phyloP scores from a whole-genome alignment of 768 basidiomycete genomes.

The Lactarius indigo region DNA sequence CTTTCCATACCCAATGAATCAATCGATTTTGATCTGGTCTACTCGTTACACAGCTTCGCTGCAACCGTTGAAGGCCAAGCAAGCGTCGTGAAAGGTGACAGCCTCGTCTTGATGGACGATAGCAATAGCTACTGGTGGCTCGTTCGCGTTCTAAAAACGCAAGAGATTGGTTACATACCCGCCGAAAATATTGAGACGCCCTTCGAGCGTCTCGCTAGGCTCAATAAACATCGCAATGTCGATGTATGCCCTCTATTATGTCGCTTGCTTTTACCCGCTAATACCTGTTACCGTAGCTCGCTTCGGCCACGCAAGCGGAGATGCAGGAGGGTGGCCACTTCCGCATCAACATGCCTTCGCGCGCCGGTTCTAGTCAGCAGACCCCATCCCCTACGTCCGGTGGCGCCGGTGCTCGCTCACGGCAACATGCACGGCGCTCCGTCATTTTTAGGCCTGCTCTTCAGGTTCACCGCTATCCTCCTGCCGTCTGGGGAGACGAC shows the following conservation, averaged over 20 bases:
- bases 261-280: conserved; percentile 1
- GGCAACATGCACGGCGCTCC: conserved; percentile 28
- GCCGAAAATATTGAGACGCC: conserved; percentile 99
- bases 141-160: conserved; percentile 95
- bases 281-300: conserved; percentile 46
- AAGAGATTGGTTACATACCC: conserved; percentile 98
- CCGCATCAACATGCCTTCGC: conserved; percentile 47
- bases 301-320: conserved; percentile 71
- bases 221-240: conserved; percentile 97
- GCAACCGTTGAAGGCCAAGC: conserved; percentile 99
- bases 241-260: conserved; percentile 57
- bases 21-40: conserved; percentile 91
- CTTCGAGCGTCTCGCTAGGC: conserved; percentile 88
- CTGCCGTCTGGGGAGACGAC: conserved; percentile 80
- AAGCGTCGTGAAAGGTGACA: conserved; percentile 97
- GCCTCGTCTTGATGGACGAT: conserved; percentile 94
- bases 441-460: conserved; percentile 74
- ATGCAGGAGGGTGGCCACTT: conserved; percentile 57
- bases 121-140: conserved; percentile 99
- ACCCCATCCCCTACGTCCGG: conserved; percentile 51
- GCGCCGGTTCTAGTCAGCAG: conserved; percentile 42
- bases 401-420: conserved; percentile 31
- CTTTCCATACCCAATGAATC: conserved; percentile 87
- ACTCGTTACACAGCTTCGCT: conserved; percentile 92
- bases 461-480: conserved; percentile 70